These are phyloP conservation scores for Ilyonectria robusta DNA, from an alignment of 2,329 filamentous ascomycete genomes.

Conservation along the genomic window DNA sequence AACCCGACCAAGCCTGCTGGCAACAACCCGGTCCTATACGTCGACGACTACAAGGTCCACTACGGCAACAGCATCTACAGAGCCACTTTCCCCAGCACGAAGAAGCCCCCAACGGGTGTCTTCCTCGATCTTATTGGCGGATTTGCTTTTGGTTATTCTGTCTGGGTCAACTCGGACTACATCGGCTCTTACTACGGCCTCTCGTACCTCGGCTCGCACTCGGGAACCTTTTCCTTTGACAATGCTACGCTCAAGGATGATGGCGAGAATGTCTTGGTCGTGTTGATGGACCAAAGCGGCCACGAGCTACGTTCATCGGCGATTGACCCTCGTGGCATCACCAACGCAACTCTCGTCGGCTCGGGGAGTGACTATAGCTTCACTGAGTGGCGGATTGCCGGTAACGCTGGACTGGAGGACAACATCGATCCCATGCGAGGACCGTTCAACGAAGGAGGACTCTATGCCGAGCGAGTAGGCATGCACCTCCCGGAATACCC, in stretches of 20 bases:
- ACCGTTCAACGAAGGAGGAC: slow-evolving; percentile 69
- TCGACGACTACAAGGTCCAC: slow-evolving; percentile 70
- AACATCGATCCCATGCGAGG: slow-evolving; percentile 69
- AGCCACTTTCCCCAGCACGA: slow-evolving; percentile 62
- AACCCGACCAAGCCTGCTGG: slow-evolving; percentile 62
- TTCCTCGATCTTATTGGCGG: slow-evolving; percentile 68
- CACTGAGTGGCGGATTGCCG: slow-evolving; percentile 70
- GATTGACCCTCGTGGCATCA: slow-evolving; percentile 65
- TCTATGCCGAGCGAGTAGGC: slow-evolving; percentile 70
- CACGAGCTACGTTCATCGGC: slow-evolving; percentile 68
- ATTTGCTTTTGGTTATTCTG: slow-evolving; percentile 69
- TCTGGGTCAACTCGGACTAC: slow-evolving; percentile 70
- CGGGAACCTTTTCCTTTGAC: slow-evolving; percentile 63
- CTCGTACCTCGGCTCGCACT: slow-evolving; percentile 55
- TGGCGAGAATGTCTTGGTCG: slow-evolving; percentile 63
- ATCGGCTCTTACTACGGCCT: slow-evolving; percentile 69
- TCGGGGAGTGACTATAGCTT: slow-evolving; percentile 55
- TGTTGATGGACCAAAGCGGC: slow-evolving; percentile 73
- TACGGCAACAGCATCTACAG: slow-evolving; percentile 68
- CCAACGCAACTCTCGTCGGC: slow-evolving; percentile 65
- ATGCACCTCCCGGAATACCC: slow-evolving; percentile 72
- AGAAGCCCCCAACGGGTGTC: slow-evolving; percentile 57
- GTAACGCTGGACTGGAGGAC: slow-evolving; percentile 67
- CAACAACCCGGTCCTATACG: slow-evolving; percentile 69
- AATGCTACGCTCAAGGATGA: slow-evolving; percentile 60